These are phyloP conservation scores for Lenzites betulinus DNA, from an alignment of 768 basidiomycete genomes.

Conservation along the genomic window DNA sequence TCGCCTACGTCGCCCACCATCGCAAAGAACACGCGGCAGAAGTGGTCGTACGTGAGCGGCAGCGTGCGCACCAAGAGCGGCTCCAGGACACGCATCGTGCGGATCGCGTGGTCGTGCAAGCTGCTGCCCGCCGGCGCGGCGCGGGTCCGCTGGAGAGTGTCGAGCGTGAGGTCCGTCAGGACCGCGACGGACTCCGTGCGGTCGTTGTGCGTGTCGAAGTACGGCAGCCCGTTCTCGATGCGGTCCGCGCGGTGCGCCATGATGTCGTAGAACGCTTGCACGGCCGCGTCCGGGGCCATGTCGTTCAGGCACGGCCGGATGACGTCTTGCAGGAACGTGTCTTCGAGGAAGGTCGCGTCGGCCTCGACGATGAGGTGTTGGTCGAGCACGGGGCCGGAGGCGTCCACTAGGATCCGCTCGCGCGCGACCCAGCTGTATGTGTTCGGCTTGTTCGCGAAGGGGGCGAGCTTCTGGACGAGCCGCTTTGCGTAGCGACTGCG, in stretches of 20 bases:
- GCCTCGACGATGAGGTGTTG: constrained; percentile 15
- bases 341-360: constrained; percentile 15
- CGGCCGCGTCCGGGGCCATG: constrained; percentile 8
- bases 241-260: constrained; percentile 15
- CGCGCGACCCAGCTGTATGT: constrained; percentile 18
- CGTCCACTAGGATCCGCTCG: constrained; percentile 12
- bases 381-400: constrained; percentile 10
- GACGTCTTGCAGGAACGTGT: constrained; percentile 12
- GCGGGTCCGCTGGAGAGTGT: constrained; percentile 7
- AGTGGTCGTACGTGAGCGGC: constrained; percentile 5
- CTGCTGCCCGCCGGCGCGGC: background rate
- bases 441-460: constrained; percentile 18
- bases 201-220: constrained; percentile 11
- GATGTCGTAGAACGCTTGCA: constrained; percentile 15
- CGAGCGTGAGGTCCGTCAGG: constrained; percentile 19
- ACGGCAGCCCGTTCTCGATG: constrained; percentile 9
- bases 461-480: constrained; percentile 7
- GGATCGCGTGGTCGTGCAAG: constrained; percentile 3
- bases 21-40: constrained; percentile 9
- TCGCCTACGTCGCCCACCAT: constrained; percentile 13
- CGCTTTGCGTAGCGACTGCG: constrained; percentile 1
- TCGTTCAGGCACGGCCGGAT: constrained; percentile 17
- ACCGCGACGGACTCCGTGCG: constrained; percentile 11
- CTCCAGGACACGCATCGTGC: constrained; percentile 12
- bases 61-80: constrained; percentile 15